Base-by-base conservation (phyloP, 768 basidiomycete species). In the Solioccasus polychromus region DNA sequence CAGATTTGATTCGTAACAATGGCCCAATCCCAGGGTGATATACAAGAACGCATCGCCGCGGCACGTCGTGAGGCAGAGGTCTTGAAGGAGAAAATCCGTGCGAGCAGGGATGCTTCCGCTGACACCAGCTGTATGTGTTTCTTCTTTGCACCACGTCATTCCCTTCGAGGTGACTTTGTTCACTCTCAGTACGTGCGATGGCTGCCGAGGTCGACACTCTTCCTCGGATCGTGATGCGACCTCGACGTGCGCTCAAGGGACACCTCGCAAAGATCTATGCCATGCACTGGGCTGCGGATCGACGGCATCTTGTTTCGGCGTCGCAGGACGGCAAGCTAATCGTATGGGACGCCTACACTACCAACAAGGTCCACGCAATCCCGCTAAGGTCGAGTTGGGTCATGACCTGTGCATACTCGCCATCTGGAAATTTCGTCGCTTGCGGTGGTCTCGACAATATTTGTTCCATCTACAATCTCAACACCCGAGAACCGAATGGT, bases 341-440 rank as follows among this genome's bases (percentile, higher is more conserved):
- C 64, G 95, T 99, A 43, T 99, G 95, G 95, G 95, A 99, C 69
- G 95, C 95, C 40, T 98, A 98, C 71, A 98, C 95, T n/a, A 96
- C 94, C 47, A 99, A 99, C 80, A 99, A 99, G 75, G 95, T 99
- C 49, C 96, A 99, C 63, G 95, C 95, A 57, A 99, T 99, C 66
- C 95, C 95, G 40, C 75, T 99, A 37, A 85, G 95, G 42, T 96
- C 93, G 36, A 92, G 90, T 63, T 99, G 95, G 95, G 95, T 99
- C 71, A 99, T 99, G 95, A 99, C 95, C 41, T 99, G 95, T 66
- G 95, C 95, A 40, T 98, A 97, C 70, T 86, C 96, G 18, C 95
- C 96, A 5, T 91, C 90, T 15, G 95, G 96, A 39, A 94, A 90
- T 68, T 96, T 89, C 54, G 96, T 99, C 52, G 96, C 96, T 28